Evolutionary conservation across 2,329 filamentous ascomycete genomes (phyloP).

Genomic region (Hawksworthiomyces lignivorus): DNA sequence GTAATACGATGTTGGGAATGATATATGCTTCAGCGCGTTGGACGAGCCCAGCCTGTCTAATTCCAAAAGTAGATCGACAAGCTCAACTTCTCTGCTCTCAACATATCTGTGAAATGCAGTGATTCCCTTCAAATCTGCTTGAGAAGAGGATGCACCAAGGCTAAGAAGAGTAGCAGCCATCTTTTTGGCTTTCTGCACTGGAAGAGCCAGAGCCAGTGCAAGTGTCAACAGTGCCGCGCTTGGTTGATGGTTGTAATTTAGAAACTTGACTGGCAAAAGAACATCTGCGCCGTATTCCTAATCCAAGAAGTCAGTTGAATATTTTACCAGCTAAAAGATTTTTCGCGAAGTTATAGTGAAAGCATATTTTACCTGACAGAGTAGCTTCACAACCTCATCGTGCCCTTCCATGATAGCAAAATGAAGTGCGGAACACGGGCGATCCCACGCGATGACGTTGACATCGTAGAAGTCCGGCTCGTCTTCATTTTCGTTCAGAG

Average conservation of each 20-base stretch:
- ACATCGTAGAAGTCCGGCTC: constrained; percentile 76
- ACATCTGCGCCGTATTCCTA: constrained; percentile 68
- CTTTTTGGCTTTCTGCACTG: constrained; percentile 51
- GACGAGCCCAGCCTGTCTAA: constrained; percentile 54
- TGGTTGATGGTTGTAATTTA: constrained; percentile 39
- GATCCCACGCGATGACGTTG: constrained; percentile 74
- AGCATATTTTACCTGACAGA: no score
- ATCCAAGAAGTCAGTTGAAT: constrained; percentile 7
- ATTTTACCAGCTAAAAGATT: no score
- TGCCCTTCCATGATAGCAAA: constrained; percentile 71
- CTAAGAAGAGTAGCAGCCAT: constrained; percentile 60
- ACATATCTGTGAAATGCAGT: constrained; percentile 63
- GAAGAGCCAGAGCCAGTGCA: constrained; percentile 58
- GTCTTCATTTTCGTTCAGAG: constrained; percentile 50
- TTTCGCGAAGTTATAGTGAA: no score
- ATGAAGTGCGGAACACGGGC: constrained; percentile 65
- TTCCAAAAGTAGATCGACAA: constrained; percentile 43
- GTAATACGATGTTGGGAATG: constrained; percentile 27
- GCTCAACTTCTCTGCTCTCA: constrained; percentile 36
- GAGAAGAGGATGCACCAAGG: constrained; percentile 64
- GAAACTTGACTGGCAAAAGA: constrained; percentile 64
- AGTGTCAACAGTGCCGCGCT: constrained; percentile 60
- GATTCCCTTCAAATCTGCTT: constrained; percentile 57
- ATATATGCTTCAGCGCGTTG: constrained; percentile 59
- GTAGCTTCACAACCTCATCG: constrained; percentile 56